Base-by-base conservation (phyloP, 2,329 filamentous ascomycete genomes). In the Fusarium abutilonis region DNA sequence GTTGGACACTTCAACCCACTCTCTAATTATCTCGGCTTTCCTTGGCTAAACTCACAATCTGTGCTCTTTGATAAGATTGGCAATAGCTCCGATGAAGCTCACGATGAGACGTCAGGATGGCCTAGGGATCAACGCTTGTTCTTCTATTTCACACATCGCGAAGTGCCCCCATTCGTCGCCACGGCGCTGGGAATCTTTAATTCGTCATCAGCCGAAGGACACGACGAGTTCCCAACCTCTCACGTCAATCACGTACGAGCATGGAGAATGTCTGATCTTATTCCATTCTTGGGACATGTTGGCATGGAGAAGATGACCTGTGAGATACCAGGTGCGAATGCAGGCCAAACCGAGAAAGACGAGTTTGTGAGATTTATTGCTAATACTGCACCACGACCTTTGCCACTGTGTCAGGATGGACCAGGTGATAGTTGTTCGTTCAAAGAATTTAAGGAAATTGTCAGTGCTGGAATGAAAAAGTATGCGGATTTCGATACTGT, bases 301-400 rank as follows among this genome's bases (percentile, higher is more conserved):
- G 67, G 66, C 1, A 68, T 69, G 66, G 67, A 69, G 34, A 69
- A 69, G 41, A 69, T 69, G 67, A 66, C 52, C 0, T 69, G 66
- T 1, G 44, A 55, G 23, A 21, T 40, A 23, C 63, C 57, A 0
- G 46, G 46, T 11, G 28, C 40, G 0, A 17, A 57, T 9, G 57
- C 46, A 1, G 56, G 49, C 8, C 26, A 47, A 1, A 6, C 19
- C 1, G 52, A 60, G 5, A 55, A 57, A 2, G 54, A 65, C 9
- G 66, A 69, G 17, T 69, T 60, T n/a, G 49, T 69, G 7, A 53
- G 66, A 2, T 69, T 69, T 1, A 69, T 69, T 47, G 66, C 66
- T 0, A 69, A 69, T 13, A 69, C 66, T 11, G 66, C 66, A 0
- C 66, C 66, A 11, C 31, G 66, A 9, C 66, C 66, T 11, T 15